These are phyloP conservation scores for Leccinum fallax DNA, from an alignment of 1,284 basidiomycete genomes.

Conservation along the genomic window DNA sequence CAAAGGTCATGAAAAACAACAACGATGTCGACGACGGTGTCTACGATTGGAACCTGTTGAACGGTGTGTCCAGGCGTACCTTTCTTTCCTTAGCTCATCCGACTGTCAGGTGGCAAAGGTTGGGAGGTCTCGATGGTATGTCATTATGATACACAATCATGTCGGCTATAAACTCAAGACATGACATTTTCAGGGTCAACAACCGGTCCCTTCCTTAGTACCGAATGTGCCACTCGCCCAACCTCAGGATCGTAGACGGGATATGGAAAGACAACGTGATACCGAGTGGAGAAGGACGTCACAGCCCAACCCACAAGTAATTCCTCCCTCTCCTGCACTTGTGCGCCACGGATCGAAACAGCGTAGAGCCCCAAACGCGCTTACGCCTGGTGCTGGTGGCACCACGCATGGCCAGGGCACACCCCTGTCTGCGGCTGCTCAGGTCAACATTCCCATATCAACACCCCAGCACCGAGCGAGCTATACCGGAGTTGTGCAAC, in stretches of 20 bases:
- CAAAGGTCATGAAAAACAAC: constrained; percentile 88
- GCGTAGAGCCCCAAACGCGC: constrained; percentile 56
- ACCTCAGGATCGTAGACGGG: constrained; percentile 58
- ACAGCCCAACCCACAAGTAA: constrained; percentile 55
- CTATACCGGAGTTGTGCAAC: constrained; percentile 47
- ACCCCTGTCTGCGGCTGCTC: constrained; percentile 70
- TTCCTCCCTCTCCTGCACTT: constrained; percentile 74
- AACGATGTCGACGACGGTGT: constrained; percentile 91
- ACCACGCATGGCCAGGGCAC: constrained; percentile 55
- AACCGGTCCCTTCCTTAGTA: constrained; percentile 60
- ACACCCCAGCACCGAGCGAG: constrained; percentile 49
- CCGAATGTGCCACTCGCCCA: constrained; percentile 53
- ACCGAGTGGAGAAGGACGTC: constrained; percentile 47
- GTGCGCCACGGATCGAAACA: constrained; percentile 73
- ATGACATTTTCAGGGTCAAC: constrained; percentile 48
- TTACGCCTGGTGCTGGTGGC: constrained; percentile 52
- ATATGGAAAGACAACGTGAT: constrained; percentile 55
- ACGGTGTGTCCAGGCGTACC: constrained; percentile 61
- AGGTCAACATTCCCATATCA: constrained; percentile 69
- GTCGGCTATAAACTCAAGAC: constrained; percentile 17
- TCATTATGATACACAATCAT: constrained; percentile 14
- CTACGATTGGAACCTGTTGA: constrained; percentile 97
- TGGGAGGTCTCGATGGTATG: constrained; percentile 87
- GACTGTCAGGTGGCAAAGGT: constrained; percentile 76
- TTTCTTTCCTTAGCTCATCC: constrained; percentile 11